Evolutionary conservation across 1,139 yeast genomes (phyloP), one percentile per base, ranked within the genome.

Genomic region (Blastobotrys arbuscula): DNA sequence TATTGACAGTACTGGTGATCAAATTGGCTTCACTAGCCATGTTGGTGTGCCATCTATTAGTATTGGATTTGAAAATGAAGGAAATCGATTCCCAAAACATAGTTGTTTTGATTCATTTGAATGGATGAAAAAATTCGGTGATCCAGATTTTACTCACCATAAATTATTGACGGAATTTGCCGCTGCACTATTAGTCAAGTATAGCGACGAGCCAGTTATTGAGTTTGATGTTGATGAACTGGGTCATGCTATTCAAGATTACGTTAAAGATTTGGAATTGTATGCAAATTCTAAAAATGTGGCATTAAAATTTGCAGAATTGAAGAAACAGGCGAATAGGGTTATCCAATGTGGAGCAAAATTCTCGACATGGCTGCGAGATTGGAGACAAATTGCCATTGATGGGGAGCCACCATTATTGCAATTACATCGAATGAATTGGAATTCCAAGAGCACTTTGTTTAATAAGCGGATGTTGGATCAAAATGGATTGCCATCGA

Each of bases 131-230:
- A 55, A 65, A 16, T 59, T 68, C 20, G 70, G 78, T 50, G 92
- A 84, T 59, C 74, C 81, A 2, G 70, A 69, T 9, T 81, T 84
- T 77, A 60, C 66, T 2, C 75, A 77, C 49, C 90, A 84, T 60
- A 61, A 69, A 12, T 76, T 78, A 16, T 63, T 88, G 50, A 78
- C 84, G 1, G 78, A 81, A 53, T 62, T 84, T 21, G 61, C 84
- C 1, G 73, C 87, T 1, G 68, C 74, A 39, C 56, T 84, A 6
- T 66, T 76, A 0, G 63, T 89, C 18, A 73, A 77, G 45, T 62
- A 85, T 16, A 76, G 81, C 0, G 96, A 90, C 59, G 78, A 75
- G 38, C 95, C 97, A 1, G 65, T 87, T 38, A 71, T 90, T 15
- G 96, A 96, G 1, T 84, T 77, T 58, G 79, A 83, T 60, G 66